Evolutionary conservation across 768 basidiomycete species (phyloP), one percentile per base, ranked within the genome.

Genomic region (Suillus occidentalis): DNA sequence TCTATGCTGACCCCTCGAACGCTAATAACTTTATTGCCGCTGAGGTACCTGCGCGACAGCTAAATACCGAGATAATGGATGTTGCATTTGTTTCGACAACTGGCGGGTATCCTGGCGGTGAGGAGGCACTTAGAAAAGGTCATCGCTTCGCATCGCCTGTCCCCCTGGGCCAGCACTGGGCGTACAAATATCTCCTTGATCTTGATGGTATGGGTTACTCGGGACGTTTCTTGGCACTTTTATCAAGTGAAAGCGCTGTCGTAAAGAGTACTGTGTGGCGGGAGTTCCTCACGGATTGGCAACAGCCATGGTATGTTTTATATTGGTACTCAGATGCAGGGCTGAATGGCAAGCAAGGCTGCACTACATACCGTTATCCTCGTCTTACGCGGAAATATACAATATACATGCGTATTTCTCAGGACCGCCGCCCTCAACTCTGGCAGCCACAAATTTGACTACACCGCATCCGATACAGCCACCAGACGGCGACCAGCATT

Each of bases 151-250:
- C 84, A 13, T 86, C 91, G 60, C 81, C 91, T 1, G 94, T 92
- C 1, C 89, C 90, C 3, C 80, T 99, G 1, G 93, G 93, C 7
- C 84, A 88, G 63, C 90, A 95, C 71, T 99, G 96, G 96, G 81
- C 88, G 65, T 94, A 95, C 81, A 97, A 97, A 79, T 94, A 96
- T 72, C 82, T 97, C 42, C 77, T 96, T 66, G 96, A 98, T 76
- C 77, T 99, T 63, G 96, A 97, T 72, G 96, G 97, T 18, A 96
- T 95, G 92, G 90, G 92, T 22, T 99, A 98, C 76, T 94, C 91
- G 34, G 96, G 90, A 3, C 84, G 94, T 14, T 95, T 97, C 75
- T 87, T 94, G 84, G 84, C 89, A 1, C 88, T 94, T 72, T 76
- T 95, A 70, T 90, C 89, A 50, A 95, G 91, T 61, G 94, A 97